Base-by-base conservation (phyloP, 2,329 filamentous ascomycete genomes). In the Tothia fuscella region DNA sequence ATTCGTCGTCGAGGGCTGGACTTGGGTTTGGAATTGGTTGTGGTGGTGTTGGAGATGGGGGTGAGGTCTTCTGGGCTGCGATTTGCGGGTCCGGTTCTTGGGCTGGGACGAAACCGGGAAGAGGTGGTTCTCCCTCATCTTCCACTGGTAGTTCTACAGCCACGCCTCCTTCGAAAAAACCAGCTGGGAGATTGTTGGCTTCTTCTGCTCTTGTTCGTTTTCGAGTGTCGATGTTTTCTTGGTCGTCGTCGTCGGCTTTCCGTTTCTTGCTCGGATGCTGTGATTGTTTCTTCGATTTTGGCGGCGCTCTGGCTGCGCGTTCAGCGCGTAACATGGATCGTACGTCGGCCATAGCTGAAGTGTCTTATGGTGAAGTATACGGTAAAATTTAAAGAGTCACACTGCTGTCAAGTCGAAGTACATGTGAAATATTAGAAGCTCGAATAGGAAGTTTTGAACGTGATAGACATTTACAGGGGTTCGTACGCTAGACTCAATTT, bases 1-100 rank as follows among this genome's bases (percentile, higher is more conserved):
- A 91, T 60, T 91, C 83, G 41, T 80, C 76, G 53, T 93, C 84
- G 55, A 88, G 77, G 6, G 84, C 14, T 31, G 50, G 13, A 12
- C 39, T 4, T 6, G 24, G 14, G 4, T 33, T 14, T 3, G 36
- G 26, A 3, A 5, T 16, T 12, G 39, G 19, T 44, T 32, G 20
- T 7, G 37, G 41, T 26, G 33, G 40, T 38, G 28, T 33, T 28
- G 16, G 25, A 20, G 35, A 30, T 34, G 21, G 20, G 26, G 26
- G 22, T 26, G 21, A 19, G 29, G 16, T 12, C 17, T 35, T 35
- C 10, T 9, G 10, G 26, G 10, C 26, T 10, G 26, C 26, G 10
- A 10, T 29, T 14, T 10, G 10, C 26, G 26, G 10, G 10, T 29
- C 16, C 20, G 31, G 9, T 24, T 24, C 39, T 16, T 19, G 33